Conservation (phyloP, 192 early-diverging fungal genomes). For the Rhizophagus prolifer region DNA sequence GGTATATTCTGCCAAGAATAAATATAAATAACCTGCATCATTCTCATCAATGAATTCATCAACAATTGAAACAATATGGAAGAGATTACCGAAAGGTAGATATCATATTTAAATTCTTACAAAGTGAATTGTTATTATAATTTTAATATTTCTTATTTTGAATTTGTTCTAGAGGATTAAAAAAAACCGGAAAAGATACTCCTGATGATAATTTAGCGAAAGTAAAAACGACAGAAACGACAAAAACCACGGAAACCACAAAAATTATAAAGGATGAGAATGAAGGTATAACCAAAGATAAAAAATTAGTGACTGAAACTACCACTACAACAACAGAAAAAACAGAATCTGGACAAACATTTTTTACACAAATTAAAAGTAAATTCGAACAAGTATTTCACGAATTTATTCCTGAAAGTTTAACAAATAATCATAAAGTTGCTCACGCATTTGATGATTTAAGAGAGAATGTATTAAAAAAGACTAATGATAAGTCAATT, state of each 20-base stretch:
- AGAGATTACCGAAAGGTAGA: too few relatives aligned
- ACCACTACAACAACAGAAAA: background rate
- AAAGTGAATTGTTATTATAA: too few relatives aligned
- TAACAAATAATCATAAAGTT: background rate
- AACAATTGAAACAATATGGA: too few relatives aligned
- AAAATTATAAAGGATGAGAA: background rate
- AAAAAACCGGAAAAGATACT: background rate
- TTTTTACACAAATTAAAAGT: background rate
- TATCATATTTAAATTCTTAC: too few relatives aligned
- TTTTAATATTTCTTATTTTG: background rate
- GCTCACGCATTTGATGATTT: background rate
- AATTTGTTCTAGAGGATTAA: background rate
- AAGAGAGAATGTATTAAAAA: background rate
- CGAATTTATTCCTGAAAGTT: background rate
- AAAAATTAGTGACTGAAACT: background rate
- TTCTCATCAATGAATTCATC: too few relatives aligned
- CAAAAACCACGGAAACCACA: background rate
- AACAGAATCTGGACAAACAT: background rate
- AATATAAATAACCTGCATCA: too few relatives aligned
- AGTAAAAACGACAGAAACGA: background rate
- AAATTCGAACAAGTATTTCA: background rate
- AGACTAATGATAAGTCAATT: conserved; percentile 27
- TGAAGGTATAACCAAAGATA: background rate
- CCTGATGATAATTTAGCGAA: background rate
- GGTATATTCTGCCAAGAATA: too few relatives aligned